These are phyloP conservation scores for Brassica incana DNA, from an alignment of 345 rosid species.

Conservation along the genomic window DNA sequence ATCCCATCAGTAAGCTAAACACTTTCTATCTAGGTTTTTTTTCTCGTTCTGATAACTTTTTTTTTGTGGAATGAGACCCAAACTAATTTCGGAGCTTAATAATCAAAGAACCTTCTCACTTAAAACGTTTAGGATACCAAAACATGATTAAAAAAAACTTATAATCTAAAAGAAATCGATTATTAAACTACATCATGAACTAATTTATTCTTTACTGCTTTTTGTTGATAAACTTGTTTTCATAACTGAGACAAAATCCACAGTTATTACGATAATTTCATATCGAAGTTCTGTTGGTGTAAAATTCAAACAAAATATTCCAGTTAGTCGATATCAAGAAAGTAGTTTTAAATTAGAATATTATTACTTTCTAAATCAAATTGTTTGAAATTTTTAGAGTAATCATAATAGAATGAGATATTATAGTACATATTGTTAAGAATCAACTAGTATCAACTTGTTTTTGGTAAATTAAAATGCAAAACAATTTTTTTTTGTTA, in stretches of 20 bases:
- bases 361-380: neutral
- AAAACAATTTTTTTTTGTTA: too few relatives aligned
- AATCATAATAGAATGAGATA: neutral
- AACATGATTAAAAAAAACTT: neutral
- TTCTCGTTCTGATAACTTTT: neutral
- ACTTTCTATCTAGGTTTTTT: conserved; percentile 2
- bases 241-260: neutral
- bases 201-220: neutral
- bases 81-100: neutral
- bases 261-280: neutral
- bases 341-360: neutral
- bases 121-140: neutral
- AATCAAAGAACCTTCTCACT: neutral
- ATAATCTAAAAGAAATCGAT: neutral
- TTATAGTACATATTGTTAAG: neutral
- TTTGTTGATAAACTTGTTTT: neutral
- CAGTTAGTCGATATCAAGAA: neutral
- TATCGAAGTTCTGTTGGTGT: neutral
- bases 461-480: neutral
- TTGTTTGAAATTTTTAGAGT: too few relatives aligned
- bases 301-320: neutral
- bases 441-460: neutral
- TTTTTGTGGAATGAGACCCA: neutral
- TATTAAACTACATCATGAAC: neutral
- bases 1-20: conserved; percentile 18